Evolutionary conservation across 306 rosid genomes (phyloP), one percentile per base, ranked within the genome.

Genomic region (Astragalus glycyphyllos): DNA sequence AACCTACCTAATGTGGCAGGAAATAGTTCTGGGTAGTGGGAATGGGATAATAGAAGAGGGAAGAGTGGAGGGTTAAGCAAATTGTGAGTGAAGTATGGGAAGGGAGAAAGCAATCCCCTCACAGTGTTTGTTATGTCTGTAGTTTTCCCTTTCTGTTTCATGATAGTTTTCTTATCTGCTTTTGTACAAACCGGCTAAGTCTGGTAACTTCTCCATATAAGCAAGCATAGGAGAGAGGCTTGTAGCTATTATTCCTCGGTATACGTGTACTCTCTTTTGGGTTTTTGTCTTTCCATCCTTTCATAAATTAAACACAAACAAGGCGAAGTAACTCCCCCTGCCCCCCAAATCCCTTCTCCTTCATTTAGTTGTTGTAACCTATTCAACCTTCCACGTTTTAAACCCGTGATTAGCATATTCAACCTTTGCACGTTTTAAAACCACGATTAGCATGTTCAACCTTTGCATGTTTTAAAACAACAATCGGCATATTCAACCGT

Each of bases 1-100:
- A 37, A 16, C 35, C 73, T 53, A 12, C 3, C 31, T 8, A 17
- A 17, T 8, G 23, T 20, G 51, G 29, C 37, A 17, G 59, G 50
- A 16, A 38, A 53, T 31, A 17, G 3, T 11, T 38, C 51, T 68
- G 8, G 16, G 41, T 48, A 14, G 46, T 31, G 11, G 45, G 32
- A 32, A 34, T 49, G 59, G 31, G 71, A 29, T 31, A 65, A 2
- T n/a, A 65, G 34, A 40, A 10, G 58, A 37, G n/a, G n/a, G n/a
- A n/a, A n/a, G 20, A 16, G 20, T 6, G 51, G 58, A 3, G 1
- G 4, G 4, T 7, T 47, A 7, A 50, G 12, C 26, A 34, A 10
- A 13, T 48, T 38, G 49, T 50, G 14, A 73, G 7, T n/a, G 7
- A 23, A 61, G 70, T 14, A 32, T 66, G 71, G 53, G 31, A 37